Base-by-base conservation (phyloP, 192 early-diverging fungal species). In the Entomortierella lignicola region DNA sequence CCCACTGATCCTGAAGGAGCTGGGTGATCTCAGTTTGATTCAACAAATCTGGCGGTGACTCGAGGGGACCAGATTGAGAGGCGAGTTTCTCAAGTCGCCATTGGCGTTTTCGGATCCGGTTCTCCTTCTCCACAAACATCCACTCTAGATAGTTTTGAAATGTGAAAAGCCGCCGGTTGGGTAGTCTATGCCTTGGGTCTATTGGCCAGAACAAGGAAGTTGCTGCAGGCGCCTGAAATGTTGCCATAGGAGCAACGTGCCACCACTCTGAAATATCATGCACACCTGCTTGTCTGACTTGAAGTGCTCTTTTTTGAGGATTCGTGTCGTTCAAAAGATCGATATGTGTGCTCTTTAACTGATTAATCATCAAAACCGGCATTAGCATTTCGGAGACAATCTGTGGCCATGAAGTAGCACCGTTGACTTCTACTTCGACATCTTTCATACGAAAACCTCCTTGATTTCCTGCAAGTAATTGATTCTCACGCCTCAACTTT, bases 321-420 rank as follows among this genome's bases (percentile, higher is more conserved):
- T 55, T 66, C 27, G 47, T 74, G 23, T 55, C 26, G 41, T 74
- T 66, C 41, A 74, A 18, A 15, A 31, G 23, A 23, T 21, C 32
- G 17, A 37, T 11, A 8, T 10, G 15, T 4, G 42, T 25, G 2
- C 18, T 2, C 20, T 42, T 64, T 52, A 72, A 55, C 26, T 62
- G 62, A 1, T 15, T 51, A 26, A 72, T 55, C 63, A 79, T 70
- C 51, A 66, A 0, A 0, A 13, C 26, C 11, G 75, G 68, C 63
- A 79, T 59, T 39, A 79, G n/a, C 23, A 79, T 26, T 56, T 79
- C 75, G 0, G 67, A 60, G 0, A 79, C 75, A 13, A 79, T 27
- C n/a, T 53, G 61, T 2, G 75, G 62, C 75, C 75, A 79, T 20
- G 41, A 20, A 27, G 50, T 30, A 10, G 29, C 32, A 11, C 5